Percentiles rank a stretch among this genome's conserved stretches.
These are phyloP conservation scores for Cercophora samala DNA, from an alignment of 495 filamentous ascomycete species.

Conservation along the genomic window DNA sequence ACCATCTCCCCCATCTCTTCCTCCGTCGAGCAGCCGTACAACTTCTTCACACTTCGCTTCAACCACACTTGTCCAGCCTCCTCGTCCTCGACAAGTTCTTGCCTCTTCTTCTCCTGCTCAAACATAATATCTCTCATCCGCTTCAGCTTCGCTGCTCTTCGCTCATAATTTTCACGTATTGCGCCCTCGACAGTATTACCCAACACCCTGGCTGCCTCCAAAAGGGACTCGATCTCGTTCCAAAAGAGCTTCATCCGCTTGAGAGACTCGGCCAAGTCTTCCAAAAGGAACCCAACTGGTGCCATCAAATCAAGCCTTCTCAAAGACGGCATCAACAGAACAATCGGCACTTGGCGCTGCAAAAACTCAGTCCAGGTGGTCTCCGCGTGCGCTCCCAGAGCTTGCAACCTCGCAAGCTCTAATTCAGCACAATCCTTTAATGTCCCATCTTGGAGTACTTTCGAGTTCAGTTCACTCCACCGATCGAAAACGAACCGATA, in stretches of 20 bases:
- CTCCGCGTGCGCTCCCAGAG: conserved; percentile 11
- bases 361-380: background rate
- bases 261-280: conserved; percentile 7
- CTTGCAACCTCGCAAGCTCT: background rate
- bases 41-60: background rate
- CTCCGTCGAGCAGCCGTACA: background rate
- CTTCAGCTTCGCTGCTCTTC: background rate
- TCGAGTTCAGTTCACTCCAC: background rate
- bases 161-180: background rate
- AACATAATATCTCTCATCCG: background rate
- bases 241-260: background rate
- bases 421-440: background rate
- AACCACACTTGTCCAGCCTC: background rate
- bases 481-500: background rate
- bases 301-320: conserved; percentile 3
- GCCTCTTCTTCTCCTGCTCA: background rate
- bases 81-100: background rate
- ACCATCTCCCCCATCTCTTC: background rate
- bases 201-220: background rate
- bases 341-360: background rate
- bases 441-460: background rate
- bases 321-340: background rate
- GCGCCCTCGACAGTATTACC: background rate
- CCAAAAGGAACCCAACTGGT: conserved; percentile 4
- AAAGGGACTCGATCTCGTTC: background rate